A percentile compares a stretch with the other conserved stretches of the same genome.
Evolutionary conservation across 306 rosid genomes (phyloP).

Genomic region (Vigna unguiculata): DNA sequence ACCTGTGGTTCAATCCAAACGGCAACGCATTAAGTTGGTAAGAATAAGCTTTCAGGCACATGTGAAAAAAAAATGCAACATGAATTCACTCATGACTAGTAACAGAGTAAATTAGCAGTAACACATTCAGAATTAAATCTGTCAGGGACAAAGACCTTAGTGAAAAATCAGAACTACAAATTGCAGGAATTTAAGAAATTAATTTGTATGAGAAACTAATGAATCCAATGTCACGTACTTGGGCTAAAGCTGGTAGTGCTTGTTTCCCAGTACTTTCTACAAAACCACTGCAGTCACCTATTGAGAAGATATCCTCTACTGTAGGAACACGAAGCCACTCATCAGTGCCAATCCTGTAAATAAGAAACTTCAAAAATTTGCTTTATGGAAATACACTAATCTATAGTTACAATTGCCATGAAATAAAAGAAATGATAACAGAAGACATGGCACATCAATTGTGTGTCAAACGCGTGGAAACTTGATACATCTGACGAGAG

Average conservation of each 20-base stretch:
- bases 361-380: constrained; percentile 6
- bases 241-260: constrained; percentile 92
- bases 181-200: constrained; percentile 31
- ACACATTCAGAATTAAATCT: constrained; percentile 27
- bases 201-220: not conserved
- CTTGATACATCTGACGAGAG: not conserved
- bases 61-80: constrained; percentile 23
- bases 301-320: constrained; percentile 75
- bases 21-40: constrained; percentile 9
- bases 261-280: constrained; percentile 91
- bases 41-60: constrained; percentile 8
- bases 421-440: constrained; percentile 23
- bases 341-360: constrained; percentile 86
- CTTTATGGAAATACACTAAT: not conserved
- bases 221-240: constrained; percentile 55
- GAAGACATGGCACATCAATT: not conserved
- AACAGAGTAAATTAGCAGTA: constrained; percentile 13
- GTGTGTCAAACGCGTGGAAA: not conserved
- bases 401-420: not conserved
- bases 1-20: constrained; percentile 60
- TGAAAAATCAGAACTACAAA: constrained; percentile 7
- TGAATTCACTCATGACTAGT: constrained; percentile 8
- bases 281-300: constrained; percentile 96
- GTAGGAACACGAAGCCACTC: constrained; percentile 92
- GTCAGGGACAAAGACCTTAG: not conserved